Evolutionary conservation across 306 rosid genomes (phyloP), one percentile per base, ranked within the genome.

Genomic region (Vigna trinervia): DNA sequence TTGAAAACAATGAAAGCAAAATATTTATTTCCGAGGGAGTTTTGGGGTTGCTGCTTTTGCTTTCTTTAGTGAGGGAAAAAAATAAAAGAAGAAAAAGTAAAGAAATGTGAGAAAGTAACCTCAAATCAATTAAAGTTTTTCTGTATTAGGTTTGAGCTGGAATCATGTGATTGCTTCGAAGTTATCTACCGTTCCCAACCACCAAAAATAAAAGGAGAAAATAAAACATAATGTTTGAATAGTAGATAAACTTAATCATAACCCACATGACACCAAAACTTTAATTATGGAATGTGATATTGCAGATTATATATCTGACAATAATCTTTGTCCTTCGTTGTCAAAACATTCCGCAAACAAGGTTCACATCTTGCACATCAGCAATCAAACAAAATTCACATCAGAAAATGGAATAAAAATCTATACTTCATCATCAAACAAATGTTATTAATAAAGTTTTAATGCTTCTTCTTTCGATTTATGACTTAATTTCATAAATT

Each of bases 101-200:
- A 56, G 61, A 81, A 85, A 74, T 84, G 80, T 81, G 79, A 56
- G 66, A 83, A 86, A 85, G 80, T 65, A 83, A 72, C 79, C 79
- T 47, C 73, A 77, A 82, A 79, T 45, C 63, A 87, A 87, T 85
- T 70, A 83, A 82, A 80, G 78, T 71, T 53, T 28, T 67, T 73
- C 51, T 81, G 43, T 80, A 81, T 75, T 76, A 80, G 84, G 85
- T 81, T 61, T 86, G 81, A 63, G 80, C 82, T 76, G 4, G 72
- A 85, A 79, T 82, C 88, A 86, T 89, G 94, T 93, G 93, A 86
- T 85, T 82, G 89, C 80, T 84, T 83, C 88, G 69, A 30, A 79
- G 82, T 56, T 84, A 89, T 84, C 98, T 91, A 89, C 96, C 96
- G 59, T 88, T 93, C 98, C 78, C 77, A 93, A 86, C 96, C 76